Conservation (phyloP, 257 asterid species). For the Leonotis leonurus region DNA sequence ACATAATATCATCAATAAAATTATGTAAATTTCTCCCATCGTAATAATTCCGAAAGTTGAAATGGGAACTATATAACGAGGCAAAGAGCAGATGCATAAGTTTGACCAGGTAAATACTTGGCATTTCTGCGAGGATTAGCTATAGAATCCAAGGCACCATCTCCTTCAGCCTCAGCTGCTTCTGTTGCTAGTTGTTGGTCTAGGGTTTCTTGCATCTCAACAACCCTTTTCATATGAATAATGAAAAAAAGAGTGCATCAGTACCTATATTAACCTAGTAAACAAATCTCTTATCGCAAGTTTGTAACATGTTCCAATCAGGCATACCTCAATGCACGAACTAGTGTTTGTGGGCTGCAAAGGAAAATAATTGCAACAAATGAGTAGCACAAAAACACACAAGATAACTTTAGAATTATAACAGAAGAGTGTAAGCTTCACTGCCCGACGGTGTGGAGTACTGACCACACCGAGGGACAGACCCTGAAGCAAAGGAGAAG, state of each 20-base stretch:
- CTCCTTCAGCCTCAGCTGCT: slow-evolving; percentile 99
- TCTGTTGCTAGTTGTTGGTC: slow-evolving; percentile 93
- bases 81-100: slow-evolving; percentile 18
- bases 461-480: too few relatives aligned
- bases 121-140: slow-evolving; percentile 78
- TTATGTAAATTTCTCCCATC: slow-evolving; percentile 2
- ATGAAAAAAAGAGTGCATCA: slow-evolving; percentile 13
- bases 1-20: slow-evolving; percentile 6
- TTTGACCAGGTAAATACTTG: slow-evolving; percentile 49
- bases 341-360: slow-evolving; percentile 95
- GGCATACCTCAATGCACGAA: slow-evolving; percentile 92
- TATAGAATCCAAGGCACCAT: slow-evolving; percentile 73
- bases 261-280: slow-evolving; percentile 24
- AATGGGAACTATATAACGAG: slow-evolving; percentile 10
- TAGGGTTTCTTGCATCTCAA: slow-evolving; percentile 98
- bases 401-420: slow-evolving; percentile 11
- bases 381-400: slow-evolving; percentile 15
- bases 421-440: too few relatives aligned
- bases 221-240: slow-evolving; percentile 75
- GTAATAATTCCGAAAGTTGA: not conserved
- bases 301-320: slow-evolving; percentile 11
- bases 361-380: slow-evolving; percentile 20
- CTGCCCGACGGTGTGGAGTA: too few relatives aligned
- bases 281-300: slow-evolving; percentile 1
- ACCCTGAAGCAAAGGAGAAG: slow-evolving; percentile 2